Conservation (phyloP, 2,329 filamentous ascomycete species). For the Colletotrichum lupini region DNA sequence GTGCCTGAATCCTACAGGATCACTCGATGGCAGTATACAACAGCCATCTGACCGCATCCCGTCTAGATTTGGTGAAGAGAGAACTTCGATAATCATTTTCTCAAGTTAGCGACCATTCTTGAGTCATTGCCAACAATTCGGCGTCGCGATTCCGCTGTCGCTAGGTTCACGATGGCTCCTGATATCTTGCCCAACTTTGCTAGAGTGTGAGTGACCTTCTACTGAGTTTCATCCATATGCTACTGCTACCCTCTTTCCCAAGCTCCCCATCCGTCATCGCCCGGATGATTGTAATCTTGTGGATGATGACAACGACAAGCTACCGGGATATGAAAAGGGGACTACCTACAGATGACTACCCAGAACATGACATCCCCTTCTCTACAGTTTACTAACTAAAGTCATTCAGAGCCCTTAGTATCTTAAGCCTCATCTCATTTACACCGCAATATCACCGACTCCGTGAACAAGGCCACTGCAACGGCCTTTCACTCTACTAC, state of each 20-base stretch:
- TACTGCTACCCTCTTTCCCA: neutral
- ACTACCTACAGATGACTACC: neutral
- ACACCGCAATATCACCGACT: conserved; percentile 21
- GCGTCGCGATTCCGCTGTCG: neutral
- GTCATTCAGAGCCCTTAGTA: neutral
- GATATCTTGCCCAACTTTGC: conserved; percentile 9
- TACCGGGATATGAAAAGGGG: too few relatives aligned
- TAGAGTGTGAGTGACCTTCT: neutral
- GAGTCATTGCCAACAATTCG: neutral
- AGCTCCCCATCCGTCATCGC: too few relatives aligned
- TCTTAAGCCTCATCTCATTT: neutral
- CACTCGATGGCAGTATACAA: neutral
- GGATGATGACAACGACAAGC: too few relatives aligned
- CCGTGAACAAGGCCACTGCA: conserved; percentile 6
- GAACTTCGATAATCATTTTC: neutral
- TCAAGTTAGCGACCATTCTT: neutral
- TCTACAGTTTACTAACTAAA: neutral
- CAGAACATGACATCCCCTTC: neutral
- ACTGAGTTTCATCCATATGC: neutral
- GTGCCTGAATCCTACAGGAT: conserved; percentile 4
- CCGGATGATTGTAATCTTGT: too few relatives aligned
- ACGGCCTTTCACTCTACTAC: conserved; percentile 17
- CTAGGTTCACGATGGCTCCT: neutral
- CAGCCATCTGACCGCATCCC: neutral
- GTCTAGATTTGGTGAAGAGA: neutral